Conservation (phyloP, 1,284 basidiomycete genomes). For the Cystobasidium slooffiae region DNA sequence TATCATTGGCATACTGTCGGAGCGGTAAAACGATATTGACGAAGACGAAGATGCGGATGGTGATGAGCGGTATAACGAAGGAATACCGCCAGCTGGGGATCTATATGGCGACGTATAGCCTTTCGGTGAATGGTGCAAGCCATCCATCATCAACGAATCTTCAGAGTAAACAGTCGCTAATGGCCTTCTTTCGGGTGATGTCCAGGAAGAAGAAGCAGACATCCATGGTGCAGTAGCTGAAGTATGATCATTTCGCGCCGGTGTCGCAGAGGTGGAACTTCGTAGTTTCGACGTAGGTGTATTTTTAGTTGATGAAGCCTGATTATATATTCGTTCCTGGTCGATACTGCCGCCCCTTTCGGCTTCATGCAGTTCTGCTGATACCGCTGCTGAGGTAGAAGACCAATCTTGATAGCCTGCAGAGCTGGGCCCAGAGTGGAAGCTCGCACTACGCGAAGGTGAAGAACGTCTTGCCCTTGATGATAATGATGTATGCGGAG, state of each 20-base stretch:
- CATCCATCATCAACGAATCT: not conserved
- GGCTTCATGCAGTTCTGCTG: not conserved
- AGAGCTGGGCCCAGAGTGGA: not conserved
- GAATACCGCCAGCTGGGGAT: not conserved
- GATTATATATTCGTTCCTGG: not conserved
- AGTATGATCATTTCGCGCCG: not conserved
- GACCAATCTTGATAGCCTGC: constrained; percentile 2
- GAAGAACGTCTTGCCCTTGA: not conserved
- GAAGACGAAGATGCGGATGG: not conserved
- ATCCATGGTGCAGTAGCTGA: not conserved
- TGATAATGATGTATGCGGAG: not conserved
- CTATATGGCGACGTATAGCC: not conserved
- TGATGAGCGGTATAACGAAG: not conserved
- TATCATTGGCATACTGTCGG: not conserved
- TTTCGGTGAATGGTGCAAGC: not conserved
- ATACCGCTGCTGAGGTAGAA: not conserved
- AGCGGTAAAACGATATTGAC: not conserved
- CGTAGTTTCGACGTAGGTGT: not conserved
- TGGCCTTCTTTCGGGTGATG: not conserved
- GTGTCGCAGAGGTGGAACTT: not conserved
- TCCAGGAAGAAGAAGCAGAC: not conserved
- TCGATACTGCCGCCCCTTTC: not conserved
- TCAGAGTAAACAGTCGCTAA: not conserved
- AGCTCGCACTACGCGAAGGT: not conserved
- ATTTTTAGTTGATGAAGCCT: not conserved